These are phyloP conservation scores for Deinandra increscens DNA, from an alignment of 129 eudicot species.

Conservation along the genomic window DNA sequence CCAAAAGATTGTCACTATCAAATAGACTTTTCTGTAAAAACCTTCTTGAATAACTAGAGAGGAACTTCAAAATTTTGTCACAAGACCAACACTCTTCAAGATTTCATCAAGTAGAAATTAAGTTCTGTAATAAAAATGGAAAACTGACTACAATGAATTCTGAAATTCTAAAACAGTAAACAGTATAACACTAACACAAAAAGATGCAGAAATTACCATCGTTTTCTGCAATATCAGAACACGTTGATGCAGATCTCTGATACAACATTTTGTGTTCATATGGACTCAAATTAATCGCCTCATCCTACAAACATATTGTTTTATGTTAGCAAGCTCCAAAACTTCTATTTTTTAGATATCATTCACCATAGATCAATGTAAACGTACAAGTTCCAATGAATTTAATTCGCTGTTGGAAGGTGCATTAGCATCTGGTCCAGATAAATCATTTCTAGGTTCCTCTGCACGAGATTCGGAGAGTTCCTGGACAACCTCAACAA, in stretches of 20 bases:
- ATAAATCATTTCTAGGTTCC: slow-evolving; percentile 19
- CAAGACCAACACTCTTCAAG: slow-evolving; percentile 16
- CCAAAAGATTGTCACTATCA: neutral
- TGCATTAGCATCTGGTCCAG: slow-evolving; percentile 32
- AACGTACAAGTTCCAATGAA: slow-evolving; percentile 38
- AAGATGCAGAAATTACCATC: slow-evolving; percentile 33
- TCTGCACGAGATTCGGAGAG: slow-evolving; percentile 13
- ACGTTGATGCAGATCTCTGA: slow-evolving; percentile 40
- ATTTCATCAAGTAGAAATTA: slow-evolving; percentile 24
- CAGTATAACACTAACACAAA: slow-evolving; percentile 9
- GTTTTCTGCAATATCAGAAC: slow-evolving; percentile 35
- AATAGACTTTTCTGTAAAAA: slow-evolving; percentile 9
- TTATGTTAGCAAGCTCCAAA: slow-evolving; percentile 14
- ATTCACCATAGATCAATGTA: neutral
- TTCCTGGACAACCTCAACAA: slow-evolving; percentile 15
- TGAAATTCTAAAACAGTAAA: slow-evolving; percentile 14
- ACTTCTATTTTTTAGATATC: neutral
- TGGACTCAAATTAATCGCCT: slow-evolving; percentile 33
- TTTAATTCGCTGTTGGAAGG: slow-evolving; percentile 29
- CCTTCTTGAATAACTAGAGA: slow-evolving; percentile 24
- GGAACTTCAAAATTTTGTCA: slow-evolving; percentile 15
- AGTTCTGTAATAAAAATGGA: slow-evolving; percentile 9
- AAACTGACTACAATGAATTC: slow-evolving; percentile 13
- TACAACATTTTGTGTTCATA: slow-evolving; percentile 45
- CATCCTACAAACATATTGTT: slow-evolving; percentile 43